Evolutionary conservation across 179 eudicot genomes (phyloP).

Genomic region (Beta lomatogona): DNA sequence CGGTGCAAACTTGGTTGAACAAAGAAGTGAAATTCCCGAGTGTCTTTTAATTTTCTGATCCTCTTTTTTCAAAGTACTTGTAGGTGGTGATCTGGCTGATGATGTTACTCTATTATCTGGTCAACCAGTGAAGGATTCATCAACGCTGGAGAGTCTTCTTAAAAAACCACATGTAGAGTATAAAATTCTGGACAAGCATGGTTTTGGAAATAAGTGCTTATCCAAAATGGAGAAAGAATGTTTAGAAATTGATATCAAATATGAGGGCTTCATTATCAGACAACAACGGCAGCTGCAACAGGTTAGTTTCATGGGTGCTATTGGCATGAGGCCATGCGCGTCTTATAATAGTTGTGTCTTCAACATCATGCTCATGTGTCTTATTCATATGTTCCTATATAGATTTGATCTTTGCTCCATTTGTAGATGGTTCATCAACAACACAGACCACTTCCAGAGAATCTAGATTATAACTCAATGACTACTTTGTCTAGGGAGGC

Average conservation of each 20-base stretch:
- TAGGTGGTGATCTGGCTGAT: conserved; percentile 79
- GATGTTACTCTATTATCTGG: conserved; percentile 65
- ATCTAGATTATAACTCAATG: conserved; percentile 81
- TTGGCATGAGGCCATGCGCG: not conserved
- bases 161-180: conserved; percentile 89
- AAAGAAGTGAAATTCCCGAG: not conserved
- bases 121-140: conserved; percentile 78
- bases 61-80: conserved; percentile 6
- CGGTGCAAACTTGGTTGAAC: not conserved
- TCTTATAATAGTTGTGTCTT: not conserved
- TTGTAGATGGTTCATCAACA: conserved; percentile 87
- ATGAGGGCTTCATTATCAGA: conserved; percentile 92
- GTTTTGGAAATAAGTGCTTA: conserved; percentile 64
- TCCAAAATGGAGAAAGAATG: conserved; percentile 88
- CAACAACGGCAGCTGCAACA: conserved; percentile 86
- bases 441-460: conserved; percentile 81
- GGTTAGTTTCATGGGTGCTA: conserved; percentile 40
- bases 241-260: conserved; percentile 91
- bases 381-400: not conserved
- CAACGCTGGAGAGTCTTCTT: conserved; percentile 82
- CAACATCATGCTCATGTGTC: conserved; percentile 11
- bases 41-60: conserved; percentile 2
- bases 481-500: conserved; percentile 83
- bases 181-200: conserved; percentile 85
- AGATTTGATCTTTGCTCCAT: conserved; percentile 19